These are phyloP conservation scores for Perkinsus olseni DNA, from an alignment of 169 alveolate species.

Conservation along the genomic window DNA sequence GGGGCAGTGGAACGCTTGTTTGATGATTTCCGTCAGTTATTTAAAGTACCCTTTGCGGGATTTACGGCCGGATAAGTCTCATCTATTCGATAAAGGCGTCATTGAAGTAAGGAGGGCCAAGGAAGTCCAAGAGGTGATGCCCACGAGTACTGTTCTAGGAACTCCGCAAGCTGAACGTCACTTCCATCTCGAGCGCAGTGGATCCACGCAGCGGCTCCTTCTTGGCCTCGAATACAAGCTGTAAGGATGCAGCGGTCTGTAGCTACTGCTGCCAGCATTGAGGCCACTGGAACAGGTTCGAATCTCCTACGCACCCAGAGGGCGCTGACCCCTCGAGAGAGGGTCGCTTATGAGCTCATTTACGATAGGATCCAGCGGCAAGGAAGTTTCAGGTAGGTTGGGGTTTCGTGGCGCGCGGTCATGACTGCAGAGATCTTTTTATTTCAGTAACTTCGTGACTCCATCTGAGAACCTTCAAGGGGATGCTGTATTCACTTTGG, in stretches of 20 bases:
- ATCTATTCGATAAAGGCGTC: not conserved
- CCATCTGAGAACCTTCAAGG: not conserved
- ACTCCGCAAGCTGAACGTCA: not conserved
- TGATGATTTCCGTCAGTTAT: not conserved
- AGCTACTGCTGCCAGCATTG: not conserved
- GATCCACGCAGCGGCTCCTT: not conserved
- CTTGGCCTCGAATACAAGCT: not conserved
- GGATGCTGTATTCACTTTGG: not conserved
- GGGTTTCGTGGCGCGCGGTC: not conserved
- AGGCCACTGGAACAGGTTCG: not conserved
- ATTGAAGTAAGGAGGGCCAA: not conserved
- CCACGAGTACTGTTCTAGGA: not conserved
- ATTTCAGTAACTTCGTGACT: not conserved
- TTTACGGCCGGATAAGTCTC: not conserved
- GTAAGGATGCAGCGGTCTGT: not conserved
- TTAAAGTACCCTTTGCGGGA: not conserved
- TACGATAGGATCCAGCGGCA: not conserved
- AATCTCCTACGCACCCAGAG: not conserved
- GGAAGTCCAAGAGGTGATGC: not conserved
- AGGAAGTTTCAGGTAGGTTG: not conserved
- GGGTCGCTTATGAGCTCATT: not conserved
- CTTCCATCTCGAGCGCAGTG: not conserved
- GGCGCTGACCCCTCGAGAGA: not conserved
- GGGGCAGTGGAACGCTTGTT: not conserved
- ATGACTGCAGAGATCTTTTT: too few relatives aligned